Conservation (phyloP, 2,329 filamentous ascomycete genomes). For the Lithohypha guttulata region DNA sequence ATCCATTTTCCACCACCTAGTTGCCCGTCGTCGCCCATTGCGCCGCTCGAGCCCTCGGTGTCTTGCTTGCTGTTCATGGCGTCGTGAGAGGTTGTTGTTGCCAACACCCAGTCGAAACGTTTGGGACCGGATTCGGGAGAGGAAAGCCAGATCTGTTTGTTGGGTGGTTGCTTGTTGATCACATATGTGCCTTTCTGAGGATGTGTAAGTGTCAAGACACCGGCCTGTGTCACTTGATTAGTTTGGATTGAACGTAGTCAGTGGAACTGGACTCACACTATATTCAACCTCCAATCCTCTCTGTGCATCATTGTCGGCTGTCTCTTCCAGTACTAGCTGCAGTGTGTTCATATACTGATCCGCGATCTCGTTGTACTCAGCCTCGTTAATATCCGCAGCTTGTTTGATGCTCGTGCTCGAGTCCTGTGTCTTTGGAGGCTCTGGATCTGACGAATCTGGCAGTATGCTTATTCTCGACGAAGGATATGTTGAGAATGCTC, state of each 20-base stretch:
- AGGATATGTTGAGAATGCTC: constrained; percentile 29
- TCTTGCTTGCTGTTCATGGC: constrained; percentile 70
- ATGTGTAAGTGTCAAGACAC: constrained; percentile 68
- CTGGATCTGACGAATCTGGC: constrained; percentile 48
- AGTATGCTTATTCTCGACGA: constrained; percentile 42
- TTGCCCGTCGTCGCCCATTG: constrained; percentile 23
- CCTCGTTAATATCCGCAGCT: constrained; percentile 55
- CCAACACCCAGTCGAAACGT: constrained; percentile 78
- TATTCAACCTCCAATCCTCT: constrained; percentile 77
- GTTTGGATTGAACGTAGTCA: too few relatives aligned
- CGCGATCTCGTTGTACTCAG: constrained; percentile 65
- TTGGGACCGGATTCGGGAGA: constrained; percentile 87
- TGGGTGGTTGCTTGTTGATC: constrained; percentile 96
- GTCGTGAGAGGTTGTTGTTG: constrained; percentile 44
- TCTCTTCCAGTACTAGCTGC: constrained; percentile 53
- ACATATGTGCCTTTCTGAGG: constrained; percentile 67
- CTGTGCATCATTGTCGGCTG: constrained; percentile 56
- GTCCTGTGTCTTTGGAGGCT: constrained; percentile 30
- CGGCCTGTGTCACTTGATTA: constrained; percentile 58
- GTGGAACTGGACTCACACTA: constrained; percentile 47
- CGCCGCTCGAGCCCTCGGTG: constrained; percentile 38
- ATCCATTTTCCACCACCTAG: constrained; percentile 61
- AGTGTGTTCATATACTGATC: constrained; percentile 61
- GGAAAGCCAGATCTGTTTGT: constrained; percentile 94
- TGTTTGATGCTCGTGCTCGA: constrained; percentile 37